A percentile compares a stretch with the other conserved stretches of the same genome.
Conservation (phyloP, 2,329 filamentous ascomycete genomes). For the Calonectria crousiana region DNA sequence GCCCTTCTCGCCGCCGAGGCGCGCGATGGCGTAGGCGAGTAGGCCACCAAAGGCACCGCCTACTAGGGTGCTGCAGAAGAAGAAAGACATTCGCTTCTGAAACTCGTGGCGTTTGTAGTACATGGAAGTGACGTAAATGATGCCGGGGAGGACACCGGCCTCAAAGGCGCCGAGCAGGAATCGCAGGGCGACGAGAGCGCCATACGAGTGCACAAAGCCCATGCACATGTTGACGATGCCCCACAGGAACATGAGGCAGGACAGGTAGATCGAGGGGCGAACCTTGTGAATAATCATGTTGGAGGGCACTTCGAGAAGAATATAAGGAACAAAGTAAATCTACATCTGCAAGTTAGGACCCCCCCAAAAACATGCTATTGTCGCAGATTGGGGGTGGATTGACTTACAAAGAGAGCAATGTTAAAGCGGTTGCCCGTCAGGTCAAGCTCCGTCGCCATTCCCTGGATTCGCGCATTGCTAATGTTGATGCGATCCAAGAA, state of each 20-base stretch:
- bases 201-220: conserved; percentile 51
- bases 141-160: conserved; percentile 50
- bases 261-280: conserved; percentile 54
- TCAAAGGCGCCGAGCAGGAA: conserved; percentile 57
- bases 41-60: conserved; percentile 59
- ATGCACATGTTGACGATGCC: conserved; percentile 54
- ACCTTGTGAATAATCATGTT: conserved; percentile 59
- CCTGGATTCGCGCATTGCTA: conserved; percentile 60
- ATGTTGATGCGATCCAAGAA: conserved; percentile 61
- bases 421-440: conserved; percentile 58
- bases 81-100: conserved; percentile 58
- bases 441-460: conserved; percentile 56
- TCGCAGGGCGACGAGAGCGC: conserved; percentile 48
- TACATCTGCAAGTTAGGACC: conserved; percentile 18
- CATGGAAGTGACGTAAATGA: conserved; percentile 60
- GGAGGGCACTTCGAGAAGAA: conserved; percentile 59
- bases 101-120: conserved; percentile 64
- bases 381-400: background rate
- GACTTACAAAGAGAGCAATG: conserved; percentile 52
- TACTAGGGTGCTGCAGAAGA: conserved; percentile 57
- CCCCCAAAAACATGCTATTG: background rate
- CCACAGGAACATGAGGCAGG: conserved; percentile 54
- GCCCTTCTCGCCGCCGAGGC: conserved; percentile 57
- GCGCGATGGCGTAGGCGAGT: conserved; percentile 61
- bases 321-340: conserved; percentile 56